Evolutionary conservation across 2,329 filamentous ascomycete genomes (phyloP), one percentile per base, ranked within the genome.

Genomic region (Paraphoma sp.): DNA sequence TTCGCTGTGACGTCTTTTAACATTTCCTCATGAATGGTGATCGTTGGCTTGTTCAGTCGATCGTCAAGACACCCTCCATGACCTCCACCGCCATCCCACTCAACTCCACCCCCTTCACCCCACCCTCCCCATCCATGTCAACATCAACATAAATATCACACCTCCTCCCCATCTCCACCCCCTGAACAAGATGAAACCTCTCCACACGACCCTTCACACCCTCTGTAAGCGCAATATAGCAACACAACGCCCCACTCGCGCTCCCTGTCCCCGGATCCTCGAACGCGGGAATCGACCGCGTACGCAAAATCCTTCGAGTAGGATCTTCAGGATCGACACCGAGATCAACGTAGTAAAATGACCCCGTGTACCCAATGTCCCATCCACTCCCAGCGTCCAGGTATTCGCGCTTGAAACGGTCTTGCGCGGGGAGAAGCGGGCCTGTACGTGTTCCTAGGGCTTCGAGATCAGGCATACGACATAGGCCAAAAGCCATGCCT

Each of bases 401-500:
- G 76, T 70, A 18, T 78, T 60, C 54, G 36, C 48, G 9, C 10
- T 70, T 43, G 65, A 66, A 54, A 65, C 67, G 9, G 53, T 54
- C 78, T 62, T 12, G 71, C 2, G 63, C 14, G 3, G 59, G 64
- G 4, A 77, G 80, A n/a, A 93, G 79, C 3, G 56, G 47, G 1
- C 56, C 60, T 8, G 53, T 30, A 46, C 54, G 1, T 50, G 54
- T 17, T 53, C 43, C 67, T 1, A 71, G 54, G 10, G 83, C 80
- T 14, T 85, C 85, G 4, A 91, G 74, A 51, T 81, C 82, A 0
- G 83, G 77, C 29, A 94, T 79, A 57, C 83, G 75, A 11, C 89
- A 79, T 30, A 90, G 83, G 38, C 86, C 76, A 73, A 92, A 92
- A 1, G 85, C 85, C 87, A 93, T 89, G 49, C 89, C 90, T 44